phyloP scores from a whole-genome alignment of 805 yeast species.

The Candida germanica region DNA sequence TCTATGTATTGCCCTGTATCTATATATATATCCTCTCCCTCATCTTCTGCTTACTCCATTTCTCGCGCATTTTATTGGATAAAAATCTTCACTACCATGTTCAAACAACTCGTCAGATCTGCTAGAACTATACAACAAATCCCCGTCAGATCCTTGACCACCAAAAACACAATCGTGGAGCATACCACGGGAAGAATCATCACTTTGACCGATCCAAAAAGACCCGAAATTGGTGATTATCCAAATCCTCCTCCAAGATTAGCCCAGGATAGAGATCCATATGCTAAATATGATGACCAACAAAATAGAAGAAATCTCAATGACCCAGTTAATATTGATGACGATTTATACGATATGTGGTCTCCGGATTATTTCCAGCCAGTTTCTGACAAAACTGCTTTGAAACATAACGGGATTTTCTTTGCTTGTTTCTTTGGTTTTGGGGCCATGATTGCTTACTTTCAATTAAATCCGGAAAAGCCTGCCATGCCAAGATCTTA shows the following conservation, averaged over 20 bases:
- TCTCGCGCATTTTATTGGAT: constrained; percentile 11
- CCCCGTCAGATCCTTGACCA: constrained; percentile 22
- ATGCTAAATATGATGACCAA: constrained; percentile 70
- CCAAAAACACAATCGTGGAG: constrained; percentile 37
- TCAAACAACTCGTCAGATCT: constrained; percentile 6
- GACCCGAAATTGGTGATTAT: constrained; percentile 53
- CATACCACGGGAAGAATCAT: constrained; percentile 38
- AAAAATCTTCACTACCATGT: constrained; percentile 6
- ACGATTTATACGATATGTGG: constrained; percentile 80
- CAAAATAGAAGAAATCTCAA: constrained; percentile 77
- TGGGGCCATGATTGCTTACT: constrained; percentile 41
- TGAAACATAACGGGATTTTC: constrained; percentile 54
- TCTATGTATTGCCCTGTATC: no score
- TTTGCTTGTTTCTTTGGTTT: constrained; percentile 39
- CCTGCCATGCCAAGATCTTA: constrained; percentile 75
- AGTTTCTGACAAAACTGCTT: constrained; percentile 59
- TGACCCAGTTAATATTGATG: constrained; percentile 69
- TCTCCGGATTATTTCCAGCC: constrained; percentile 72
- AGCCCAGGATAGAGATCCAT: constrained; percentile 68
- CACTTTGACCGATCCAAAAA: constrained; percentile 38
- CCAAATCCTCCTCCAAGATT: constrained; percentile 57
- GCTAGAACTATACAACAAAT: constrained; percentile 1
- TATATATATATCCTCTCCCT: no score
- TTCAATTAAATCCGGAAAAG: constrained; percentile 56
- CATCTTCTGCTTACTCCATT: constrained; percentile 5